phyloP scores from a whole-genome alignment of 768 basidiomycete species.

The Hericium erinaceus region DNA sequence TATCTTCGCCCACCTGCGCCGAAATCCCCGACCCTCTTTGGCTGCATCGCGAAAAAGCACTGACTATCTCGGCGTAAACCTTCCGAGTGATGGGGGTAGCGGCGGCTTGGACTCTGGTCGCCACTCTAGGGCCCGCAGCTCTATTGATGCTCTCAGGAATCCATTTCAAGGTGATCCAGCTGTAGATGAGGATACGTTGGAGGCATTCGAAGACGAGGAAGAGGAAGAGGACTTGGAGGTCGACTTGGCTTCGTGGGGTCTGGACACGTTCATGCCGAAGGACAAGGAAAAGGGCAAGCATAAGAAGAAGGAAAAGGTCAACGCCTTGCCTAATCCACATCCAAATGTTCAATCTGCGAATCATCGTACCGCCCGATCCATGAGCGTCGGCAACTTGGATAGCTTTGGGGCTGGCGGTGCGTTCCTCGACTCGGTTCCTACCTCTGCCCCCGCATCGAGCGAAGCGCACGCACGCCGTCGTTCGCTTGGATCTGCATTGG shows the following conservation, averaged over 20 bases:
- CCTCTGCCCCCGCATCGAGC: slow-evolving; percentile 6
- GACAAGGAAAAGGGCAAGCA: slow-evolving; percentile 39
- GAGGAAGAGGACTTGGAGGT: slow-evolving; percentile 55
- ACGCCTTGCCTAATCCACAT: slow-evolving; percentile 36
- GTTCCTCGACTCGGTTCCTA: slow-evolving; percentile 31
- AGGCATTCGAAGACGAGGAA: slow-evolving; percentile 38
- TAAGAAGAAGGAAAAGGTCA: slow-evolving; percentile 28
- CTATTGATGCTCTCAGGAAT: slow-evolving; percentile 59
- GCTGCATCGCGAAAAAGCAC: slow-evolving; percentile 39
- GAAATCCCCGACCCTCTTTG: slow-evolving; percentile 31
- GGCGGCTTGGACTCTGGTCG: slow-evolving; percentile 32
- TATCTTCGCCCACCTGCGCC: slow-evolving; percentile 73
- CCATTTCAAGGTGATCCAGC: slow-evolving; percentile 63
- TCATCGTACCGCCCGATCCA: slow-evolving; percentile 34
- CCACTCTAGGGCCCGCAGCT: slow-evolving; percentile 41
- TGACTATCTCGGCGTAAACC: slow-evolving; percentile 58
- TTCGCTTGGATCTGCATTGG: slow-evolving; percentile 49
- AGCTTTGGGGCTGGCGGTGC: slow-evolving; percentile 39
- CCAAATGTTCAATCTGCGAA: slow-evolving; percentile 17
- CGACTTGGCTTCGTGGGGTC: slow-evolving; percentile 77
- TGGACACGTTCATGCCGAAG: slow-evolving; percentile 68
- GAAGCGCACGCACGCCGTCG: slow-evolving; percentile 37
- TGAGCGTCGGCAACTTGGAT: slow-evolving; percentile 59
- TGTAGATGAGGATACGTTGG: slow-evolving; percentile 40
- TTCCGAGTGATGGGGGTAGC: slow-evolving; percentile 46